Conservation (phyloP, 805 yeast species). For the Lachancea nothofagi region DNA sequence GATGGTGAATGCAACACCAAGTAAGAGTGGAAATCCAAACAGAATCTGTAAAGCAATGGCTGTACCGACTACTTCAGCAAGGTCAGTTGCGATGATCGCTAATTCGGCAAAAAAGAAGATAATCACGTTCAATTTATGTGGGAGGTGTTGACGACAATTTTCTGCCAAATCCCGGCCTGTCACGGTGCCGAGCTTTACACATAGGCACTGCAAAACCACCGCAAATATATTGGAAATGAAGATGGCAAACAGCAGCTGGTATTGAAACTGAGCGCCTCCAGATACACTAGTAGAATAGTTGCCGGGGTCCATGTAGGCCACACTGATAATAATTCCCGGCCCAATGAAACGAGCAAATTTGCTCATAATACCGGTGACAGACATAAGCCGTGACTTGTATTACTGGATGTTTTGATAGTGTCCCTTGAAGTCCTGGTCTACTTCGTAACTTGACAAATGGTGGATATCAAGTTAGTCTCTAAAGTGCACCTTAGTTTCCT, state of each 20-base stretch:
- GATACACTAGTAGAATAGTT: constrained; percentile 93
- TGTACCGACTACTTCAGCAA: constrained; percentile 92
- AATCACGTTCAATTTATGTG: constrained; percentile 49
- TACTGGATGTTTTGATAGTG: background rate
- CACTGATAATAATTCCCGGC: constrained; percentile 93
- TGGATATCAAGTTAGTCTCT: too few relatives aligned
- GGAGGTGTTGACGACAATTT: constrained; percentile 72
- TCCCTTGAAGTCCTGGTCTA: background rate
- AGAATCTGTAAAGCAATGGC: constrained; percentile 79
- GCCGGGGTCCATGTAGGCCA: constrained; percentile 97
- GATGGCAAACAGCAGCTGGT: constrained; percentile 71
- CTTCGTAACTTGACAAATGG: too few relatives aligned
- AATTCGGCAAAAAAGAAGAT: constrained; percentile 72
- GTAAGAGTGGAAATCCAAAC: constrained; percentile 63
- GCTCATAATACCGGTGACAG: constrained; percentile 13
- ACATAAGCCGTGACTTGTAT: background rate
- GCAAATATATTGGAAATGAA: constrained; percentile 81
- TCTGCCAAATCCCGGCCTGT: constrained; percentile 91
- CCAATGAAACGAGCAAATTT: constrained; percentile 70
- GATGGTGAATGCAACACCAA: constrained; percentile 76
- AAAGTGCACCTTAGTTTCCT: too few relatives aligned
- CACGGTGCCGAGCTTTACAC: constrained; percentile 85
- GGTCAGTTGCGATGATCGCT: constrained; percentile 87
- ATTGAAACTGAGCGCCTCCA: constrained; percentile 81
- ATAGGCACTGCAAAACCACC: constrained; percentile 76